These are phyloP conservation scores for Echites panduratus DNA, from an alignment of 257 asterid species.

Conservation along the genomic window DNA sequence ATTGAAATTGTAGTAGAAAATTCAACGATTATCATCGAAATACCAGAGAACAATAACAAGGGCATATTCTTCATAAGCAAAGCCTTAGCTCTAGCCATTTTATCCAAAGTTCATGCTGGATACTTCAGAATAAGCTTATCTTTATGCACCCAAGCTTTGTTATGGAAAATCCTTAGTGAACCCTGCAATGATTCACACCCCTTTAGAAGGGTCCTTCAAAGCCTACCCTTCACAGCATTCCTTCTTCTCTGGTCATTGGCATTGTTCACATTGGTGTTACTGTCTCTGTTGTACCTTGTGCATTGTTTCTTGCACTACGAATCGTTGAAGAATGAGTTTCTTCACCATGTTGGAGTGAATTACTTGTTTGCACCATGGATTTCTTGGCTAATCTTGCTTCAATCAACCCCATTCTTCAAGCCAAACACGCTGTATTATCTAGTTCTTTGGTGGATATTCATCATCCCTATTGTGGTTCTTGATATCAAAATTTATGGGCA, in stretches of 20 bases:
- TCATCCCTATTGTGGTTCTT: slow-evolving; percentile 32
- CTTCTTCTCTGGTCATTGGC: slow-evolving; percentile 42
- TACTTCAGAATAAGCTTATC: slow-evolving; percentile 42
- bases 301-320: slow-evolving; percentile 29
- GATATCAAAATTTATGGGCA: slow-evolving; percentile 48
- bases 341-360: slow-evolving; percentile 33
- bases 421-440: not conserved
- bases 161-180: slow-evolving; percentile 40
- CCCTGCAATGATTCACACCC: slow-evolving; percentile 11
- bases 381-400: slow-evolving; percentile 37
- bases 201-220: slow-evolving; percentile 10
- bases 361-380: slow-evolving; percentile 44
- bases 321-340: slow-evolving; percentile 32
- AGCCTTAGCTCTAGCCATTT: not conserved
- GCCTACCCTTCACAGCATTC: slow-evolving; percentile 32
- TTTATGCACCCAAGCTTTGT: slow-evolving; percentile 35
- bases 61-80: not conserved
- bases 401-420: slow-evolving; percentile 18
- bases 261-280: slow-evolving; percentile 19
- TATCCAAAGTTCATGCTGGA: slow-evolving; percentile 28
- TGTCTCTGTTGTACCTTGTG: slow-evolving; percentile 29
- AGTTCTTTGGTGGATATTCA: slow-evolving; percentile 20
- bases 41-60: not conserved
- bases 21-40: not conserved
- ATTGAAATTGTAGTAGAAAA: not conserved